Base-by-base conservation (phyloP, 805 yeast species). In the Lipomyces yamadae region DNA sequence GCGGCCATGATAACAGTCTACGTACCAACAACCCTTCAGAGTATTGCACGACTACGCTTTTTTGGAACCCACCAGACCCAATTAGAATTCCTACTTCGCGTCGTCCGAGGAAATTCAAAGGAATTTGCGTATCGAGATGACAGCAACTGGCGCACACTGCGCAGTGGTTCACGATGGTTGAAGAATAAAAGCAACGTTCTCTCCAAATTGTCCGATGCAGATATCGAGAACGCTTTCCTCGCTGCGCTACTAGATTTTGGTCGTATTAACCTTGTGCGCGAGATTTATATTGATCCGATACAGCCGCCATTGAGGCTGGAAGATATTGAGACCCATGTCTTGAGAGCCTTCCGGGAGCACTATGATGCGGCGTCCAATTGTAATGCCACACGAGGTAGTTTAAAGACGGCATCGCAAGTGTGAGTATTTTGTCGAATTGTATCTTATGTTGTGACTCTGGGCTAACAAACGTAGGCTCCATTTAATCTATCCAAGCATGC, bases 291-390 rank as follows among this genome's bases (percentile, higher is more conserved):
- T 15, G 66, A 29, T 29, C 70, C 54, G 62, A 62, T 59, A 52
- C 63, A 15, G 24, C 68, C 56, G 60, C 73, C 65, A 57, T 70
- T 29, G 52, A 45, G 7, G 62, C 34, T 50, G 61, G 56, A n/a
- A n/a, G 67, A 62, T 50, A 18, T 69, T 29, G 71, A 62, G 18
- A 42, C 37, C 56, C 68, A 68, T 61, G 66, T 72, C 2, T 55
- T 74, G 56, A 61, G 60, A 2, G 67, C 74, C 18, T 82, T 82
- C 63, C 80, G 84, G 80, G 75, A 76, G 42, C 80, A 79, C 62
- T 82, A 78, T 70, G 82, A 82, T 59, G 73, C 72, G 42, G 83
- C 85, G 0, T 72, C 83, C 0, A 82, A 79, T 69, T 82, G 84
- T 4, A 75, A 78, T 33, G 73, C 74, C 34, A 70, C 76, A 3